These are phyloP conservation scores for Microcos paniculata DNA, from an alignment of 345 rosid species.

Conservation along the genomic window DNA sequence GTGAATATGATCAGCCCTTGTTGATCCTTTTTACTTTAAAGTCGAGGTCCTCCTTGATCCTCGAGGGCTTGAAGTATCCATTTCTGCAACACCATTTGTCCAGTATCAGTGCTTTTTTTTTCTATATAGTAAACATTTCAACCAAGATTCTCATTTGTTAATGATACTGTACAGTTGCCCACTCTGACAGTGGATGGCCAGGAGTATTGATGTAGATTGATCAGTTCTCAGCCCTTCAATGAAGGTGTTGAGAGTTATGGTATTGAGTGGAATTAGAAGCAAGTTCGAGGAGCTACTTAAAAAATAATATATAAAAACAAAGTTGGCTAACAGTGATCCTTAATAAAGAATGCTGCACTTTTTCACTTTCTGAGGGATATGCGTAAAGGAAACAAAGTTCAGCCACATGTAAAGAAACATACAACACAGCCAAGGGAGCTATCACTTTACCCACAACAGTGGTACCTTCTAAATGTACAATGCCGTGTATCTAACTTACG, in stretches of 20 bases:
- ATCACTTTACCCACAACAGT: background rate
- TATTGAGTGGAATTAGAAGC: background rate
- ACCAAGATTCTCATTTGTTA: slow-evolving; percentile 10
- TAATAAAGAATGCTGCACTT: slow-evolving; percentile 15
- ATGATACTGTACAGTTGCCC: background rate
- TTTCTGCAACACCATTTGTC: slow-evolving; percentile 25
- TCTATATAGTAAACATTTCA: slow-evolving; percentile 14
- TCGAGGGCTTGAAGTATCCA: slow-evolving; percentile 15
- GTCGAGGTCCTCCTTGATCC: slow-evolving; percentile 11
- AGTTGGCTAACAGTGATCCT: slow-evolving; percentile 3
- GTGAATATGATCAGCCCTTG: slow-evolving; percentile 6
- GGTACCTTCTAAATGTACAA: background rate
- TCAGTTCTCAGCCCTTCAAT: background rate
- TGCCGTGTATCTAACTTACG: background rate
- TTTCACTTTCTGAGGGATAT: slow-evolving; percentile 23
- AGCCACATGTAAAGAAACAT: slow-evolving; percentile 12
- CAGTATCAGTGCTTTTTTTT: slow-evolving; percentile 5
- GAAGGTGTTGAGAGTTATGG: background rate
- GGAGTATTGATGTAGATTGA: background rate
- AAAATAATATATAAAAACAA: background rate
- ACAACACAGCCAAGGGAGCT: background rate
- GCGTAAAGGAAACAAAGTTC: slow-evolving; percentile 12
- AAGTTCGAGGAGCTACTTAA: background rate
- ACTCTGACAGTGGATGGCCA: background rate
- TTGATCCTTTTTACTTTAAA: slow-evolving; percentile 27